phyloP scores from a whole-genome alignment of 768 basidiomycete genomes.

The Sistotremastrum suecicum region DNA sequence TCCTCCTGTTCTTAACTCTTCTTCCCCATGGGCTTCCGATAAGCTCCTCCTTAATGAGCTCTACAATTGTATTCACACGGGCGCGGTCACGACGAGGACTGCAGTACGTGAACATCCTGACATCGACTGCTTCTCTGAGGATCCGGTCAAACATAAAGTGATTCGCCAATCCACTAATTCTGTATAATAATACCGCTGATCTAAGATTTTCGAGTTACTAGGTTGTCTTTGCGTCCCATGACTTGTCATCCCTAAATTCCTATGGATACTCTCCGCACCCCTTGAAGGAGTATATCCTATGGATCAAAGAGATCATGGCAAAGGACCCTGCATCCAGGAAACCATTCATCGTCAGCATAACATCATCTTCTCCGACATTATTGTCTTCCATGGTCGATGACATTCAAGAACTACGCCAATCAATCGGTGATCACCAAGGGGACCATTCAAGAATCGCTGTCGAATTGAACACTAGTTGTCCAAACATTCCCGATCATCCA shows the following conservation, averaged over 20 bases:
- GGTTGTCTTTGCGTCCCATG: slow-evolving; percentile 44
- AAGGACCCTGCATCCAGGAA: slow-evolving; percentile 26
- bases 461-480: slow-evolving; percentile 78
- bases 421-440: slow-evolving; percentile 13
- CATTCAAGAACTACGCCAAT: slow-evolving; percentile 46
- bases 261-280: slow-evolving; percentile 81
- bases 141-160: slow-evolving; percentile 42
- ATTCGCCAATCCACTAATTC: slow-evolving; percentile 8
- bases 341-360: slow-evolving; percentile 72
- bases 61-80: slow-evolving; percentile 52
- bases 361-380: slow-evolving; percentile 38
- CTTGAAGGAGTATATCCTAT: slow-evolving; percentile 47
- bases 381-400: slow-evolving; percentile 40
- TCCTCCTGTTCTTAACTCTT: slow-evolving; percentile 63
- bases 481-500: slow-evolving; percentile 46
- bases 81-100: slow-evolving; percentile 73
- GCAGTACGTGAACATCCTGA: slow-evolving; percentile 25
- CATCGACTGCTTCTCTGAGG: slow-evolving; percentile 53
- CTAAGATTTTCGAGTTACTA: slow-evolving; percentile 14
- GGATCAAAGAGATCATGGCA: slow-evolving; percentile 41
- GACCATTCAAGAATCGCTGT: slow-evolving; percentile 38
- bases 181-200: background rate
- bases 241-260: slow-evolving; percentile 59
- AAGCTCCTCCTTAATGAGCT: slow-evolving; percentile 46
- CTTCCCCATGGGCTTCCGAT: slow-evolving; percentile 73